Base-by-base conservation (phyloP, 2,329 filamentous ascomycete species). In the Immersiporthe knoxdaviesiana region DNA sequence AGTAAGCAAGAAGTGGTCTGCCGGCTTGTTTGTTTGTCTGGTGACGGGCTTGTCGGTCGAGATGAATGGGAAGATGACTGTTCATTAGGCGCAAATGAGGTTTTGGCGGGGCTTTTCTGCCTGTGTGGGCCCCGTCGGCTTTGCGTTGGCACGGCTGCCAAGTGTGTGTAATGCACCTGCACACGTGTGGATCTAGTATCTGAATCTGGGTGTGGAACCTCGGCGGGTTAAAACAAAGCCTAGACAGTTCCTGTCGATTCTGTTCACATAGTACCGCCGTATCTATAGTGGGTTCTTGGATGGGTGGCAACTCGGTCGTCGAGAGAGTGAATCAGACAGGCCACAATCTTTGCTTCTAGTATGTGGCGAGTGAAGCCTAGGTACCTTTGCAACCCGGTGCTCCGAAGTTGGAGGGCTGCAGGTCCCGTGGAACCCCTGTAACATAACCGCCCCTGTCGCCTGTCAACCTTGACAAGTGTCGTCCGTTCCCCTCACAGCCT, bases 91-190 rank as follows among this genome's bases (percentile, higher is more conserved):
- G 52, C 61, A 54, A 62, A 62, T 62, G 41, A 70, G 54, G 65
- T 56, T 65, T 27, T 60, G 68, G 68, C 68, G 68, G 65, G 67
- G 64, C 67, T 47, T 67, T 62, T 61, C 44, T 54, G 68, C 63
- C 44, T 39, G 61, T 32, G 64, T 56, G 68, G 65, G 68, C 59
- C 68, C 50, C n/a, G 5, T 47, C 14, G 14, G 2, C 12, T 37
- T 58, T 56, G 63, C 35, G 68, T 64, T 70, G 68, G 68, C 68
- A 68, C 66, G 66, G 66, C 63, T 35, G 47, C 32, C 56, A 59
- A 47, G 18, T n/a, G 56, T 65, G 44, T 35, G 66, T 70, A 59
- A 56, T 47, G 52, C 27, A 16, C 27, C 6, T 56, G 27, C 6
- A 27, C 27, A 16, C n/a, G n/a, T 37, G 56, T 59, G 56, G 56